A percentile compares a stretch with the other conserved stretches of the same genome.
Conservation (phyloP, 257 asterid genomes). For the Solanum bulbocastanum region DNA sequence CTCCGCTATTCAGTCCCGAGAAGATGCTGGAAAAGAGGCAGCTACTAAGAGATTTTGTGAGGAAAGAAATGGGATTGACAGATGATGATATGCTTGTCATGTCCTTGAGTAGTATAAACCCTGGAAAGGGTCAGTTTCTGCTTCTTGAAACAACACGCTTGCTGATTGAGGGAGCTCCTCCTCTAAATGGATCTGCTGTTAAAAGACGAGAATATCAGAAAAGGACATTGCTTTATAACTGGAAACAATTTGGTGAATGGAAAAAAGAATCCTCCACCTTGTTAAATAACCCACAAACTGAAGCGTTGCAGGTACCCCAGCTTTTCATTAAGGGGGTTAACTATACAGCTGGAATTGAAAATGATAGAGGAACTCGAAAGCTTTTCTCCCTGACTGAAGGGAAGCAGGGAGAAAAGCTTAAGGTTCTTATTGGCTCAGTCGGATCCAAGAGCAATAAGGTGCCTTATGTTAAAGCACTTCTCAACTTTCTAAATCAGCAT, state of each 20-base stretch:
- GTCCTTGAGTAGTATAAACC: conserved; percentile 83
- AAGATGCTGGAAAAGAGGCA: conserved; percentile 66
- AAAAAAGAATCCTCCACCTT: conserved; percentile 4
- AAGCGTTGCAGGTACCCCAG: conserved; percentile 4
- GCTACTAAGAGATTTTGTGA: conserved; percentile 48
- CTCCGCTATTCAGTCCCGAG: conserved; percentile 66
- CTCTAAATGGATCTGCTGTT: conserved; percentile 14
- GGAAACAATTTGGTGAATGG: conserved; percentile 10
- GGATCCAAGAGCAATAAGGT: conserved; percentile 93
- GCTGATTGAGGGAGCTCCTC: conserved; percentile 32
- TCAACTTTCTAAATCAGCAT: conserved; percentile 41
- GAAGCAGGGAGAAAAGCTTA: conserved; percentile 32
- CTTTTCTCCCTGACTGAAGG: conserved; percentile 17
- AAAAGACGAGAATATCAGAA: conserved; percentile 41
- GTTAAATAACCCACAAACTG: conserved; percentile 3
- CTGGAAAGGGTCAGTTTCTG: conserved; percentile 89
- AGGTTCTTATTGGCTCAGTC: conserved; percentile 83
- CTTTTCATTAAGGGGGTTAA: background rate
- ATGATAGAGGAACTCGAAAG: conserved; percentile 22
- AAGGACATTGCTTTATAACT: conserved; percentile 41
- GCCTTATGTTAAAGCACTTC: conserved; percentile 65
- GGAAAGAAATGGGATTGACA: conserved; percentile 80
- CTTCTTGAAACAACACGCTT: conserved; percentile 72
- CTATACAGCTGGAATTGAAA: conserved; percentile 2
- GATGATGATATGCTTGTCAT: conserved; percentile 70